Conservation (phyloP, 352 stramenopile species). For the Lagenidium giganteum region DNA sequence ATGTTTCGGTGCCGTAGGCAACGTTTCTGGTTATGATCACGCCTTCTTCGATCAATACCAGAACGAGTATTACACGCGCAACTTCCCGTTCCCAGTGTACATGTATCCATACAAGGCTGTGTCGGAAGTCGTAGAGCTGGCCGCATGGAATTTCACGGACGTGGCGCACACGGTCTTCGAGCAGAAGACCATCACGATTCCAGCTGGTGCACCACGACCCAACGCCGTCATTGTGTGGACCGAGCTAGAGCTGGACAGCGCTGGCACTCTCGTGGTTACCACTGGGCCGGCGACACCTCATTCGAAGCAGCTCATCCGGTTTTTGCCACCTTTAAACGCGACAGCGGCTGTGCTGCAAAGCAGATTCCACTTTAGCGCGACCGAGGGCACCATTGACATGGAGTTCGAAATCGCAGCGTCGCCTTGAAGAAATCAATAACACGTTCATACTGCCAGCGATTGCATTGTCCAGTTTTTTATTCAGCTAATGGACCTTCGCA, state of each 20-base stretch:
- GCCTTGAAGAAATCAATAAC: too few species aligned
- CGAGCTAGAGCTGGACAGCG: slow-evolving; percentile 50
- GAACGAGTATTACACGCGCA: slow-evolving; percentile 56
- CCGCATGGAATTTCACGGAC: slow-evolving; percentile 35
- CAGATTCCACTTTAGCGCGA: slow-evolving; percentile 42
- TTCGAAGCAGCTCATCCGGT: slow-evolving; percentile 76
- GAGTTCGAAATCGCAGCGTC: slow-evolving; percentile 25
- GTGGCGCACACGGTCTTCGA: slow-evolving; percentile 29
- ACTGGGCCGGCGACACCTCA: slow-evolving; percentile 51
- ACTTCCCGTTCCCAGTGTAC: slow-evolving; percentile 77
- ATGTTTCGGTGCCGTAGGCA: slow-evolving; percentile 69
- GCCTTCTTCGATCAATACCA: slow-evolving; percentile 70
- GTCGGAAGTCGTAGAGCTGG: slow-evolving; percentile 39
- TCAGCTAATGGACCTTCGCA: too few species aligned
- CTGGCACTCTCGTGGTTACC: slow-evolving; percentile 33
- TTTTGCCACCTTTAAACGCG: slow-evolving; percentile 25
- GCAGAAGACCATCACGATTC: slow-evolving; percentile 13
- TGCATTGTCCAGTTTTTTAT: too few species aligned
- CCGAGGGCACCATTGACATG: slow-evolving; percentile 56
- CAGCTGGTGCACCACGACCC: slow-evolving; percentile 5
- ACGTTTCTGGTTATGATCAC: slow-evolving; percentile 72
- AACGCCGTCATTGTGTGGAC: slow-evolving; percentile 77
- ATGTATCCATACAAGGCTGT: slow-evolving; percentile 64
- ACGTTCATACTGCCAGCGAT: too few species aligned
- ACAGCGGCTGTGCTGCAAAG: slow-evolving; percentile 10